A percentile compares a stretch with the other conserved stretches of the same genome.
phyloP scores from a whole-genome alignment of 768 basidiomycete species.

The Agaricus blazei region DNA sequence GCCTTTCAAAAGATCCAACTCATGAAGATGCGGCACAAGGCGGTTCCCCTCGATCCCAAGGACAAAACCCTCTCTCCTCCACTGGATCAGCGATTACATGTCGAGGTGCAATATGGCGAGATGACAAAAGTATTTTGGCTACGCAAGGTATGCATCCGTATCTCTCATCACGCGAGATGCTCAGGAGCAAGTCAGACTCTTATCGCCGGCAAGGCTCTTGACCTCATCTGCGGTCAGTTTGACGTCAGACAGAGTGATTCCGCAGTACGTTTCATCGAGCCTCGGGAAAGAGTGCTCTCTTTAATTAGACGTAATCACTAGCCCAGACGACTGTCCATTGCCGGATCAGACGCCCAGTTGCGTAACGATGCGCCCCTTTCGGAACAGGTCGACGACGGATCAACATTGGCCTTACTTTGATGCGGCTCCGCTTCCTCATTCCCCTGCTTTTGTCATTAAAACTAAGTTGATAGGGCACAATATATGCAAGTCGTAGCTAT shows the following conservation, averaged over 20 bases:
- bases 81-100: conserved; percentile 53
- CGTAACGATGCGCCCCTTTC: conserved; percentile 45
- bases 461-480: conserved; percentile 13
- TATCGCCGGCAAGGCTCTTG: conserved; percentile 57
- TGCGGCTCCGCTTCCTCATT: neutral
- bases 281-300: neutral
- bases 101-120: conserved; percentile 36
- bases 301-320: conserved; percentile 15
- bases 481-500: conserved; percentile 25
- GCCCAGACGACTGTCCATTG: conserved; percentile 36
- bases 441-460: too few relatives aligned
- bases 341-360: conserved; percentile 25
- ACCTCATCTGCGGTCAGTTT: conserved; percentile 41
- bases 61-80: conserved; percentile 43
- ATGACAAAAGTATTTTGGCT: conserved; percentile 61
- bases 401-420: conserved; percentile 21
- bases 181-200: conserved; percentile 35
- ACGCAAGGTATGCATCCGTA: conserved; percentile 46
- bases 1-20: conserved; percentile 54
- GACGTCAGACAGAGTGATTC: conserved; percentile 15
- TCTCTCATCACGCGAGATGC: neutral
- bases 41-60: conserved; percentile 56
- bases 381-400: conserved; percentile 52
- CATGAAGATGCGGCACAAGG: conserved; percentile 74
- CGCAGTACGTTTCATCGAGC: conserved; percentile 1